Percentiles rank a stretch among this genome's conserved stretches.
Conservation (phyloP, 177 flowering plant species). For the Vitis hybrid region DNA sequence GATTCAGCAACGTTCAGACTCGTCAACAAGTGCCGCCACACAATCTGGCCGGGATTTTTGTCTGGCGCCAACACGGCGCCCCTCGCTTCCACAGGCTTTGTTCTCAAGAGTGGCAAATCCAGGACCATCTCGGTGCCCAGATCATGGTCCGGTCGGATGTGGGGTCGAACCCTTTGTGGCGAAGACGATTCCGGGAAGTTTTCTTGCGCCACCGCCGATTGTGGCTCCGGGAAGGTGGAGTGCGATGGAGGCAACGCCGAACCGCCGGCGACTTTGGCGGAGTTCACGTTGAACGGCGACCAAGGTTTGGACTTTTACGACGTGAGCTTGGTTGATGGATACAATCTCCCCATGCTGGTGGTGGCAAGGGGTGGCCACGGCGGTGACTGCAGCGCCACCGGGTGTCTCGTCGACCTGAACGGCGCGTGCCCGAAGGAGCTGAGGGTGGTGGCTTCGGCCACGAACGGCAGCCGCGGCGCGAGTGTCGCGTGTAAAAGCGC, state of each 20-base stretch:
- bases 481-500: constrained; percentile 61
- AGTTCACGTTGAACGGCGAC: constrained; percentile 49
- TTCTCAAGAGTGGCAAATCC: constrained; percentile 31
- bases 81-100: constrained; percentile 44
- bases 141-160: constrained; percentile 49
- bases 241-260: constrained; percentile 44
- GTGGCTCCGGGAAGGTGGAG: constrained; percentile 36
- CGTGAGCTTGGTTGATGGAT: constrained; percentile 59
- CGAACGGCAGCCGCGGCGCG: constrained; percentile 11
- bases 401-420: constrained; percentile 55
- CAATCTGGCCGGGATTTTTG: constrained; percentile 47
- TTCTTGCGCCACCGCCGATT: constrained; percentile 42
- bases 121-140: constrained; percentile 27
- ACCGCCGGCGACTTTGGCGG: constrained; percentile 52
- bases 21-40: constrained; percentile 37
- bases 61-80: constrained; percentile 38
- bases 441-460: constrained; percentile 25
- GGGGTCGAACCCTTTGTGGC: constrained; percentile 44
- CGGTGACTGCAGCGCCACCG: constrained; percentile 52
- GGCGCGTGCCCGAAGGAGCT: constrained; percentile 43
- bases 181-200: constrained; percentile 21
- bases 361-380: constrained; percentile 30
- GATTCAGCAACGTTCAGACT: constrained; percentile 34
- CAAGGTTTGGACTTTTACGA: constrained; percentile 47
- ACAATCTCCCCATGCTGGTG: constrained; percentile 54